These are phyloP conservation scores for Ophiostoma novo-ulmi DNA, from an alignment of 2,329 filamentous ascomycete genomes.

Conservation along the genomic window DNA sequence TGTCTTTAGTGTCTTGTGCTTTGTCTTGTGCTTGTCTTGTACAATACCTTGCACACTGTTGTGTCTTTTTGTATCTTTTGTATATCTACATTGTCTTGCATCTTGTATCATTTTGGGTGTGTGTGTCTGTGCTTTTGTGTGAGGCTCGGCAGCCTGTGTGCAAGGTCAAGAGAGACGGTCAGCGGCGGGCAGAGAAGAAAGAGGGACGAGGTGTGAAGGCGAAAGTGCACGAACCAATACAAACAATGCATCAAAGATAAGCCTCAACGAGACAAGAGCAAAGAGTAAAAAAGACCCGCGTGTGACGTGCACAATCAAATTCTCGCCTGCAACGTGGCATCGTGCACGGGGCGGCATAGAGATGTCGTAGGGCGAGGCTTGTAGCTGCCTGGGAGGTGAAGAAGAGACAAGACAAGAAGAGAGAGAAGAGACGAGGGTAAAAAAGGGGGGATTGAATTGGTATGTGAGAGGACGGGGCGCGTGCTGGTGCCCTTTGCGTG, in stretches of 20 bases:
- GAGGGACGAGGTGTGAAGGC: background rate
- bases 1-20: too few relatives aligned
- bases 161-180: background rate
- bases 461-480: too few relatives aligned
- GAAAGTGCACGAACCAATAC: background rate
- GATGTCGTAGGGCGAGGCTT: background rate
- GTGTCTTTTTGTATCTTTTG: too few relatives aligned
- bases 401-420: background rate
- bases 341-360: background rate
- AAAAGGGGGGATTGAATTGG: background rate
- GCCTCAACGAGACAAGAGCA: too few relatives aligned
- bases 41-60: too few relatives aligned
- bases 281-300: background rate
- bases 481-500: background rate
- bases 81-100: background rate
- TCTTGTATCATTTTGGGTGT: background rate
- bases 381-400: background rate
- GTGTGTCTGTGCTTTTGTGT: background rate
- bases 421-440: background rate
- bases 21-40: too few relatives aligned
- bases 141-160: slow-evolving; percentile 3
- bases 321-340: slow-evolving; percentile 15
- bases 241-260: too few relatives aligned
- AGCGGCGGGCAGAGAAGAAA: background rate
- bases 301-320: background rate